phyloP scores from a whole-genome alignment of 768 basidiomycete species.

The Favolaschia claudopus region DNA sequence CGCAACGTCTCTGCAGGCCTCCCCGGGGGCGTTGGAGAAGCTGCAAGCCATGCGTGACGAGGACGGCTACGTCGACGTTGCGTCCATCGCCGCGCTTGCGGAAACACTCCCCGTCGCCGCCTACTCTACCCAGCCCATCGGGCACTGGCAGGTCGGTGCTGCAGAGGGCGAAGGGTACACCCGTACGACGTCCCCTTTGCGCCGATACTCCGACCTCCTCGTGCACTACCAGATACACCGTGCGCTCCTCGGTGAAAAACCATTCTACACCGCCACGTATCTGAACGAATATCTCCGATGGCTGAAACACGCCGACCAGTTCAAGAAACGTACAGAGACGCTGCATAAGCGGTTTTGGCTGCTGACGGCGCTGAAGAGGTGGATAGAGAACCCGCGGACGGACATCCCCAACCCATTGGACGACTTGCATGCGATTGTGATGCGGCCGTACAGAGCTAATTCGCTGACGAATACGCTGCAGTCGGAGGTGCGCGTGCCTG shows the following conservation, averaged over 20 bases:
- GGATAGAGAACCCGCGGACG: constrained; percentile 38
- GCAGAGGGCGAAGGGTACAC: constrained; percentile 80
- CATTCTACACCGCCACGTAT: constrained; percentile 55
- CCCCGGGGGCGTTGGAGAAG: constrained; percentile 46
- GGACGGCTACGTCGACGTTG: constrained; percentile 50
- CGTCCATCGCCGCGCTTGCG: constrained; percentile 42
- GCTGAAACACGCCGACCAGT: constrained; percentile 45
- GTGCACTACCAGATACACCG: constrained; percentile 95
- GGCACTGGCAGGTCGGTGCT: constrained; percentile 77
- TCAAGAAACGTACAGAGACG: constrained; percentile 37
- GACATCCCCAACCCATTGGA: constrained; percentile 34
- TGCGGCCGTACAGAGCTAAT: constrained; percentile 16
- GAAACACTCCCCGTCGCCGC: constrained; percentile 41
- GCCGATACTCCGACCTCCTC: constrained; percentile 84
- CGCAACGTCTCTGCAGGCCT: constrained; percentile 39
- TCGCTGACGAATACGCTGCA: constrained; percentile 12
- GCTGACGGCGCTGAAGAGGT: constrained; percentile 46
- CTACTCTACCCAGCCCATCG: constrained; percentile 61
- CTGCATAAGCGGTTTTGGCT: constrained; percentile 45
- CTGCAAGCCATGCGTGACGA: constrained; percentile 58
- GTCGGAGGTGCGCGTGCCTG: constrained; percentile 29
- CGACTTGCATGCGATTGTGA: constrained; percentile 31
- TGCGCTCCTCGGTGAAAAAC: constrained; percentile 58
- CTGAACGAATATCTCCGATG: constrained; percentile 52
- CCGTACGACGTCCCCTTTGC: constrained; percentile 85